Evolutionary conservation across 768 basidiomycete genomes (phyloP).

Genomic region (Kwoniella shandongensis): DNA sequence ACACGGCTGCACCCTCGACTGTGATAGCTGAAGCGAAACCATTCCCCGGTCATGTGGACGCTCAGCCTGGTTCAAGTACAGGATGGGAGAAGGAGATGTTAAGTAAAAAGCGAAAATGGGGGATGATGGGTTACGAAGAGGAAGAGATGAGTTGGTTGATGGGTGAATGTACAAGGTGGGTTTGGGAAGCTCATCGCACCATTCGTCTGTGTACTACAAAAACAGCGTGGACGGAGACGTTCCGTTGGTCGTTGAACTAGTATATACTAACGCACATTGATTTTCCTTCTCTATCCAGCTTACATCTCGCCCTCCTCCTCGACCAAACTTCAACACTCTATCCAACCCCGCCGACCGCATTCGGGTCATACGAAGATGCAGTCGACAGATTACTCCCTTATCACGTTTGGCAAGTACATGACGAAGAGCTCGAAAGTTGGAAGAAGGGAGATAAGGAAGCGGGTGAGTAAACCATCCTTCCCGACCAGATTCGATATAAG

Average conservation of each 20-base stretch:
- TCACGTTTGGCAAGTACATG: slow-evolving; percentile 44
- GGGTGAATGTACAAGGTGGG: slow-evolving; percentile 11
- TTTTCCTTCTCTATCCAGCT: slow-evolving; percentile 2
- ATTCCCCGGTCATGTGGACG: slow-evolving; percentile 14
- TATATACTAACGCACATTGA: neutral
- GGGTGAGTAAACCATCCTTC: slow-evolving; percentile 2
- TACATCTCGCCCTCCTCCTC: slow-evolving; percentile 20
- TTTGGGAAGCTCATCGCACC: neutral
- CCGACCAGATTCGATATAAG: neutral
- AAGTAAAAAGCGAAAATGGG: slow-evolving; percentile 17
- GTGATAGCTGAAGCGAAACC: neutral
- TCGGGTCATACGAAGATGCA: slow-evolving; percentile 29
- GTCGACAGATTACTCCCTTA: slow-evolving; percentile 38
- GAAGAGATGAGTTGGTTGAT: slow-evolving; percentile 8
- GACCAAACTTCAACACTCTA: slow-evolving; percentile 28
- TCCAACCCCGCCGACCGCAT: slow-evolving; percentile 15
- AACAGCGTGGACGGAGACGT: too few relatives aligned
- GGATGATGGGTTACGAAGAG: slow-evolving; percentile 8
- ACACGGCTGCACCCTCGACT: neutral
- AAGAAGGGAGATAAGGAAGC: neutral
- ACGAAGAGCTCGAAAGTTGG: slow-evolving; percentile 34
- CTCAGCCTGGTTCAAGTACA: slow-evolving; percentile 13
- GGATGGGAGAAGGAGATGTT: slow-evolving; percentile 5
- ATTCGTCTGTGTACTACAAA: too few relatives aligned
- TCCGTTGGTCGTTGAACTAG: too few relatives aligned